Conservation (phyloP, 106 monocot genomes). For the Dactylorhiza incarnata region DNA sequence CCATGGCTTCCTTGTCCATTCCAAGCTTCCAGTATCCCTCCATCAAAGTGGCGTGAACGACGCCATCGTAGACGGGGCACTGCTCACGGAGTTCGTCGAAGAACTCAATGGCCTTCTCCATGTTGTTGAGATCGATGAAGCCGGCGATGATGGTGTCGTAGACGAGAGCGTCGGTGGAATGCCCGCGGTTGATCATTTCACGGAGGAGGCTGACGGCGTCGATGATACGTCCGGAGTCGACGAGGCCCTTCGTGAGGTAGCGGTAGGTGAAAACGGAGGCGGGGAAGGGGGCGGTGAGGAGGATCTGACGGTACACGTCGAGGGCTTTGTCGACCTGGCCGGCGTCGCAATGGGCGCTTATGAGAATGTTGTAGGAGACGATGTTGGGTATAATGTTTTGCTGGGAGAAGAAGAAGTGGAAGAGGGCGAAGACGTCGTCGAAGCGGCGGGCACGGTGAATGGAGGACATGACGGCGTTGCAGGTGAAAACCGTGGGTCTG, state of each 20-base stretch:
- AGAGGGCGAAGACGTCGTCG: slow-evolving; percentile 60
- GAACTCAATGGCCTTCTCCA: slow-evolving; percentile 59
- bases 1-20: slow-evolving; percentile 84
- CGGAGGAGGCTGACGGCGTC: slow-evolving; percentile 61
- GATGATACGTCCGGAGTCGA: slow-evolving; percentile 42
- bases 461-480: slow-evolving; percentile 68
- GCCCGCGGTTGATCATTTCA: slow-evolving; percentile 74
- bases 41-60: slow-evolving; percentile 69
- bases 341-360: slow-evolving; percentile 61
- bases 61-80: slow-evolving; percentile 67
- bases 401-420: slow-evolving; percentile 71
- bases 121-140: slow-evolving; percentile 51
- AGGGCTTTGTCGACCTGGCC: slow-evolving; percentile 38
- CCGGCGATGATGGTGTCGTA: slow-evolving; percentile 73
- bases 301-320: slow-evolving; percentile 54
- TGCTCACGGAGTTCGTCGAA: slow-evolving; percentile 67
- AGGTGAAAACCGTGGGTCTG: slow-evolving; percentile 88
- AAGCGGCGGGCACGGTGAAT: slow-evolving; percentile 55
- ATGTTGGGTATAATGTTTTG: slow-evolving; percentile 72
- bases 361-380: slow-evolving; percentile 84
- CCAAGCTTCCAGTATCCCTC: slow-evolving; percentile 64
- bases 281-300: slow-evolving; percentile 65
- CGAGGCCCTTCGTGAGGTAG: slow-evolving; percentile 72
- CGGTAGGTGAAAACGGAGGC: slow-evolving; percentile 67
- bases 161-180: slow-evolving; percentile 77